Evolutionary conservation across 139 green algal species (phyloP).

Genomic region (Chlamydomonas incerta): DNA sequence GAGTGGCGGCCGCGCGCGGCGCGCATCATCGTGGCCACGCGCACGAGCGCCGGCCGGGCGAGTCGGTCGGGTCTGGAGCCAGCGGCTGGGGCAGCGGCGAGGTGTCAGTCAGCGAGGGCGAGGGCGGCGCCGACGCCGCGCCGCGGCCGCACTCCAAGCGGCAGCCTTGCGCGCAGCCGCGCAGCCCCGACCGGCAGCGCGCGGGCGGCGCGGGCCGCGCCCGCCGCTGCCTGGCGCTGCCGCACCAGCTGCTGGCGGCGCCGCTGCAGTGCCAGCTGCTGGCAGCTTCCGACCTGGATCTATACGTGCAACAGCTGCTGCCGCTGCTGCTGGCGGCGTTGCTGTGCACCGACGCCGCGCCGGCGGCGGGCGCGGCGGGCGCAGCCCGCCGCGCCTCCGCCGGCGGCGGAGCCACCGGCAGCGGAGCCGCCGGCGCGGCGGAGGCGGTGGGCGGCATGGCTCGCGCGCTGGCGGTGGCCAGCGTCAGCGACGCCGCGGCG

Average conservation of each 20-base stretch:
- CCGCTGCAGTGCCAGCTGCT: constrained; percentile 3
- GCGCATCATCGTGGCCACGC: too few relatives aligned
- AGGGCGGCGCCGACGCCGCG: too few relatives aligned
- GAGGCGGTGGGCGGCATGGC: neutral
- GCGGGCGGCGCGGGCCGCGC: neutral
- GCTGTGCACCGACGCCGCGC: neutral
- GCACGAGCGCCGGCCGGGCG: too few relatives aligned
- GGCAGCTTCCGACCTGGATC: neutral
- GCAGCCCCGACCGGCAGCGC: too few relatives aligned
- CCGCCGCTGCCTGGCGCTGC: constrained; percentile 2
- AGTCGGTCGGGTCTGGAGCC: too few relatives aligned
- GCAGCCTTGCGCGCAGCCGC: too few relatives aligned
- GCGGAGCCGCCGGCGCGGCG: neutral
- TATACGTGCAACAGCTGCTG: neutral
- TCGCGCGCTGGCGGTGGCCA: constrained; percentile 1
- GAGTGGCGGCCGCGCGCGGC: neutral
- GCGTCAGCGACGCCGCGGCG: constrained; percentile 14
- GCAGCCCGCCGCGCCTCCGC: neutral
- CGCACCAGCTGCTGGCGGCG: neutral
- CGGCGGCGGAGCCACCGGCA: neutral
- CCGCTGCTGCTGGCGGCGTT: constrained; percentile 18
- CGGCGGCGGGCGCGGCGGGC: neutral
- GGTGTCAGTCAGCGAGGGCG: too few relatives aligned
- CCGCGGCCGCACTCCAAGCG: too few relatives aligned
- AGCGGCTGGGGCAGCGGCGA: too few relatives aligned